Conservation (phyloP, 352 stramenopile genomes). For the Discostella stelligera region DNA sequence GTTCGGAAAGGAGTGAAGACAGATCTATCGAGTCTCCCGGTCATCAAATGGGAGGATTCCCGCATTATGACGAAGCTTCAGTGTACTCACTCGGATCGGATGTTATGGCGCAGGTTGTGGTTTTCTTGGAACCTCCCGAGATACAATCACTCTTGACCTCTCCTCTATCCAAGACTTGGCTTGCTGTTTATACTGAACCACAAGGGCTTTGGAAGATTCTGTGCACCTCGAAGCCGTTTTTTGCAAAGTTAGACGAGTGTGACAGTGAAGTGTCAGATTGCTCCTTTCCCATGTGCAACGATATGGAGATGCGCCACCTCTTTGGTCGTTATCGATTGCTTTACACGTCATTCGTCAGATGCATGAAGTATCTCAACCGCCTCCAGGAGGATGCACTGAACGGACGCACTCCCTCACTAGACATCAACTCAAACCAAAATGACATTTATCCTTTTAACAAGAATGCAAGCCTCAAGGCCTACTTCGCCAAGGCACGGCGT, state of each 20-base stretch:
- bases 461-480: slow-evolving; percentile 67
- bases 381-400: slow-evolving; percentile 67
- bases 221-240: slow-evolving; percentile 72
- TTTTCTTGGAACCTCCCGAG: slow-evolving; percentile 65
- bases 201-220: slow-evolving; percentile 77
- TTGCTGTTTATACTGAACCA: slow-evolving; percentile 49
- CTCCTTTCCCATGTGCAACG: slow-evolving; percentile 44
- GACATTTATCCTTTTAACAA: slow-evolving; percentile 37
- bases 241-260: slow-evolving; percentile 50
- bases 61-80: slow-evolving; percentile 24
- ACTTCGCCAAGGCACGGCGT: slow-evolving; percentile 51
- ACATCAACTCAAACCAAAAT: slow-evolving; percentile 24
- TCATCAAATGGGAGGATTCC: slow-evolving; percentile 6
- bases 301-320: slow-evolving; percentile 45
- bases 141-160: slow-evolving; percentile 62
- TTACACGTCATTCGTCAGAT: slow-evolving; percentile 75
- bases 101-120: slow-evolving; percentile 60
- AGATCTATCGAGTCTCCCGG: neutral
- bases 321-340: slow-evolving; percentile 69
- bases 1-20: slow-evolving; percentile 7
- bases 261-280: slow-evolving; percentile 40
- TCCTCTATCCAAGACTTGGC: slow-evolving; percentile 71
- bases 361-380: slow-evolving; percentile 71
- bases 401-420: slow-evolving; percentile 51
- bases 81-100: slow-evolving; percentile 62